Base-by-base conservation (phyloP, 257 asterid species). In the Nyctanthes arbortristis region DNA sequence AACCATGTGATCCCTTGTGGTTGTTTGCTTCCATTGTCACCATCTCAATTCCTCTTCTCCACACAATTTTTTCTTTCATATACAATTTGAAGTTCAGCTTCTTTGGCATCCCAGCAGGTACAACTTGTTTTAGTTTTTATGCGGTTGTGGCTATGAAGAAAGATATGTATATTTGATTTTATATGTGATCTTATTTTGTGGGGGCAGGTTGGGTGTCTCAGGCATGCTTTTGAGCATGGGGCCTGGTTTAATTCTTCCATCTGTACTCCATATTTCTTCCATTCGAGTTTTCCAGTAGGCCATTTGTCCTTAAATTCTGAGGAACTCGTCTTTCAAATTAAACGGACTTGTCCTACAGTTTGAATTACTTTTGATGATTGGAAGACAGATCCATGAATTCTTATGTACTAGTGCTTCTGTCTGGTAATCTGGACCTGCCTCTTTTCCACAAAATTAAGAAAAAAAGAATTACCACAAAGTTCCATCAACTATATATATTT, bases 1-100 rank as follows among this genome's bases (percentile, higher is more conserved):
- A 36, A 47, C 29, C 81, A 80, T 76, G 80, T 67, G 75, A 34
- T 63, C 37, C 49, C 11, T 36, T 61, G 67, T 63, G 52, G 58
- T 73, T 58, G 49, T 49, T 20, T 80, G 82, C 58, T 37, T 67
- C 57, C 52, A 36, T 31, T 65, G 73, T 65, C 25, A 67, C 27
- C 22, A 72, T 66, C 24, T 9, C 24, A 20, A 33, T 33, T 28
- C 3, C 22, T 24, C 22, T 37, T 35, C 27, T 55, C 30, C 65
- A 55, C 34, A 54, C n/a, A 14, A 36, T 33, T 9, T 29, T 39
- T 39, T 11, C 11, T 39, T 39, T 39, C 16, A 39, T 1, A 11
- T 10, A 39, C 47, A 39, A 39, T n/a, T 3, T 3, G 45, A 2
- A 11, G n/a, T 37, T 2, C 3, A 37, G 45, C 55, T 45, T 24